Evolutionary conservation across 805 yeast genomes (phyloP).

Genomic region (Kazachstania viticola): DNA sequence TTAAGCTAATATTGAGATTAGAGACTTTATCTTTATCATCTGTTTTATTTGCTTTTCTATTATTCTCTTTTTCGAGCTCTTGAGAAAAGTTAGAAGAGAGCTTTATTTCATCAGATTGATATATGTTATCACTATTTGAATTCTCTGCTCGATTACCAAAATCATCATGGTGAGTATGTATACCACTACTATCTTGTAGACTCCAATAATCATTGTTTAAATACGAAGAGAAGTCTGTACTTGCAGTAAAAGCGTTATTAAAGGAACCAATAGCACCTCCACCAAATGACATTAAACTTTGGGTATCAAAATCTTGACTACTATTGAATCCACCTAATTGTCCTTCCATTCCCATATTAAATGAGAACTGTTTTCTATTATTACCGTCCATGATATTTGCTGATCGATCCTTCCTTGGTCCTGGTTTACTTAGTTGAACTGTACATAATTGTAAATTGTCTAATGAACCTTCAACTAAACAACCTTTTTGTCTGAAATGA

Average conservation of each 20-base stretch:
- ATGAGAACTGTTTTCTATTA: slow-evolving; percentile 12
- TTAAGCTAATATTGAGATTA: too few species aligned
- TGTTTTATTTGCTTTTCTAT: too few species aligned
- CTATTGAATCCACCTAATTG: slow-evolving; percentile 10
- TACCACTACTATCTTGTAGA: too few species aligned
- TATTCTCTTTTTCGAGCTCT: too few species aligned
- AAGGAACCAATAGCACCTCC: slow-evolving; percentile 11
- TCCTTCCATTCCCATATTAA: slow-evolving; percentile 8
- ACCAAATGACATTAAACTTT: slow-evolving; percentile 25
- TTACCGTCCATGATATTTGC: slow-evolving; percentile 3
- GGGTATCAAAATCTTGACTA: slow-evolving; percentile 22
- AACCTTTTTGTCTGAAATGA: slow-evolving; percentile 74
- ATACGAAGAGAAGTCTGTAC: slow-evolving; percentile 15
- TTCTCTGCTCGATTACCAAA: not conserved
- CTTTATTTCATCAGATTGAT: slow-evolving; percentile 4
- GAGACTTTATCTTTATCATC: too few species aligned
- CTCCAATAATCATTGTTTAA: slow-evolving; percentile 17
- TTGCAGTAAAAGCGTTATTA: slow-evolving; percentile 11
- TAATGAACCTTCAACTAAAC: slow-evolving; percentile 82
- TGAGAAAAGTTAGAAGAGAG: slow-evolving; percentile 15
- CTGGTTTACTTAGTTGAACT: slow-evolving; percentile 35
- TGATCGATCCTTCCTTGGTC: slow-evolving; percentile 11
- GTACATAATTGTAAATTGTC: slow-evolving; percentile 66
- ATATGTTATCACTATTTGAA: slow-evolving; percentile 5
- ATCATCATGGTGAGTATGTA: not conserved